These are phyloP conservation scores for Backusella tuberculispora DNA, from an alignment of 192 early-diverging fungal species.

Conservation along the genomic window DNA sequence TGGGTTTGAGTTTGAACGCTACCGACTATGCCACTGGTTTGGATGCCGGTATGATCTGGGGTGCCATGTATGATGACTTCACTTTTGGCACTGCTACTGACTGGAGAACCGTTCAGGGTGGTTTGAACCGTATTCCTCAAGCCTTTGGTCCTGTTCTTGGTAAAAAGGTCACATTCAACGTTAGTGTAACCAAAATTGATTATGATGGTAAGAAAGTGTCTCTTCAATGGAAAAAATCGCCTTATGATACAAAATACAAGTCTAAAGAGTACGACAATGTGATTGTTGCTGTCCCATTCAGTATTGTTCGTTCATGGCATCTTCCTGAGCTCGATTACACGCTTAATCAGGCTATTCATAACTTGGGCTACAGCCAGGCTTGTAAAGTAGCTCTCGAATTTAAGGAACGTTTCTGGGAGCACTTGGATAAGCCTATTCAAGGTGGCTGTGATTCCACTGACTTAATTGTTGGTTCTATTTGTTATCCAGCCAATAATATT, in stretches of 20 bases:
- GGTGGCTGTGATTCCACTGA: constrained; percentile 36
- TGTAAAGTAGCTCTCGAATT: constrained; percentile 33
- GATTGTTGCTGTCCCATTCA: constrained; percentile 36
- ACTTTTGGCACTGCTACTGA: constrained; percentile 5
- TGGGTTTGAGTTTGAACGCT: constrained; percentile 25
- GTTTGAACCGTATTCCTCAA: constrained; percentile 37
- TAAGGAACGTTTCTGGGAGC: constrained; percentile 40
- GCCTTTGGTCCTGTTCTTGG: constrained; percentile 31
- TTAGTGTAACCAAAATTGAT: constrained; percentile 27
- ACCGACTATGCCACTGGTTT: constrained; percentile 21
- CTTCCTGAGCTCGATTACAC: constrained; percentile 31
- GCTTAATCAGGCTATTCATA: constrained; percentile 21
- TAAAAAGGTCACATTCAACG: constrained; percentile 27
- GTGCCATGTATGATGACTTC: constrained; percentile 25
- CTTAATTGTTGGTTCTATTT: constrained; percentile 7
- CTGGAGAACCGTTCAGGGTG: constrained; percentile 35
- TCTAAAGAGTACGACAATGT: constrained; percentile 31
- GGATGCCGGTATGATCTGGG: not conserved
- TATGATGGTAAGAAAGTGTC: constrained; percentile 26
- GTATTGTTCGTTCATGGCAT: constrained; percentile 39
- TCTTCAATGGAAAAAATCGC: constrained; percentile 29
- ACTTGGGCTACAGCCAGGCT: constrained; percentile 20
- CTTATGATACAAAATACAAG: constrained; percentile 1
- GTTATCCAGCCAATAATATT: constrained; percentile 33
- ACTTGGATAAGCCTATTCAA: constrained; percentile 31